phyloP scores from a whole-genome alignment of 495 filamentous ascomycete species.

The Talaromyces nanjingensis region DNA sequence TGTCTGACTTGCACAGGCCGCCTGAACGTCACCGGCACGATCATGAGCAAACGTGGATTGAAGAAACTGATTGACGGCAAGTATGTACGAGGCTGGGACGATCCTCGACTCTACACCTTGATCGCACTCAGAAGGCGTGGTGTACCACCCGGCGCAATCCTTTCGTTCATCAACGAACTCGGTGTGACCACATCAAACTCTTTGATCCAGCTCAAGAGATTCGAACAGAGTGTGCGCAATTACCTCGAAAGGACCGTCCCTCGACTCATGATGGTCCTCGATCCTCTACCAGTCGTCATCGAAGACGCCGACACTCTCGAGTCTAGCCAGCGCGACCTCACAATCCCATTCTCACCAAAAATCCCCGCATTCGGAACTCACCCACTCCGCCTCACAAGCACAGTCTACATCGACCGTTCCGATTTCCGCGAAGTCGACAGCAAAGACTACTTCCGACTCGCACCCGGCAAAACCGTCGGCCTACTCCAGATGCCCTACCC shows the following conservation, averaged over 20 bases:
- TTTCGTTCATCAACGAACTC: constrained; percentile 80
- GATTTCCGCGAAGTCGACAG: constrained; percentile 86
- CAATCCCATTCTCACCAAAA: constrained; percentile 69
- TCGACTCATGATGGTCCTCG: constrained; percentile 71
- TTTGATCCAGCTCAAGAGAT: constrained; percentile 64
- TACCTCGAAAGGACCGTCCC: constrained; percentile 83
- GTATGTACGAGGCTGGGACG: constrained; percentile 78
- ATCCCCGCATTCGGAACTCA: constrained; percentile 53
- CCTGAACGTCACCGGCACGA: constrained; percentile 71
- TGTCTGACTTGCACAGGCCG: constrained; percentile 48
- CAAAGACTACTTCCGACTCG: constrained; percentile 87
- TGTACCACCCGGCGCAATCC: constrained; percentile 78
- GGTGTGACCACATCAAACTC: constrained; percentile 73
- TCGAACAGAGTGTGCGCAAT: constrained; percentile 71
- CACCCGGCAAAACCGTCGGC: constrained; percentile 84
- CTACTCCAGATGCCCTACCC: constrained; percentile 77
- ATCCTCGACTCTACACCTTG: constrained; percentile 84
- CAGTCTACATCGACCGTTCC: constrained; percentile 83
- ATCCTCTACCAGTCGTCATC: constrained; percentile 64
- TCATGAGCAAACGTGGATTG: constrained; percentile 80
- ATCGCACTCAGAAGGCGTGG: constrained; percentile 76
- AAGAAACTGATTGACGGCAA: constrained; percentile 65
- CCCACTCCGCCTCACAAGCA: constrained; percentile 51
- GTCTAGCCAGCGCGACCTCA: constrained; percentile 42
- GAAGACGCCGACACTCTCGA: constrained; percentile 46